These are phyloP conservation scores for Zoysia matrella DNA, from an alignment of 202 grass and related monocot genomes.

Conservation along the genomic window DNA sequence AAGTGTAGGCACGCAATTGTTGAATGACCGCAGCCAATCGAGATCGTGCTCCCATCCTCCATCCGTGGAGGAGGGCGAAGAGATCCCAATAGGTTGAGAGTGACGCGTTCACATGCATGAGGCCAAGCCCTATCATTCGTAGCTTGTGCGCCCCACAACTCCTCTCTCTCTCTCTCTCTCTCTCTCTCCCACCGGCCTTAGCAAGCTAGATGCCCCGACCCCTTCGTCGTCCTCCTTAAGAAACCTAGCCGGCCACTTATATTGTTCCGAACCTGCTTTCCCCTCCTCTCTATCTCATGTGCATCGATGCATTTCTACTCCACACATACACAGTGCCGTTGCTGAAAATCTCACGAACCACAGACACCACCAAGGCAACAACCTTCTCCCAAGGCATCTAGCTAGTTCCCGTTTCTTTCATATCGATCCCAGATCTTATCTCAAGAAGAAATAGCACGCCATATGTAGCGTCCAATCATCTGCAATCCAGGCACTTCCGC, in stretches of 20 bases:
- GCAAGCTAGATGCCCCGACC: conserved; percentile 25
- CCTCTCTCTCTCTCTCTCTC: conserved; percentile 6
- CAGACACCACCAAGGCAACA: conserved; percentile 39
- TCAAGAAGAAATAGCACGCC: not conserved
- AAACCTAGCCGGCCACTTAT: not conserved
- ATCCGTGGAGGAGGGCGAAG: conserved; percentile 34
- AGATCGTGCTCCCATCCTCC: not conserved
- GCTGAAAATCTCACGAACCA: conserved; percentile 24
- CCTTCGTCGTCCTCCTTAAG: conserved; percentile 45
- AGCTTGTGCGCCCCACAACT: conserved; percentile 4
- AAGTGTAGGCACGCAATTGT: conserved; percentile 32
- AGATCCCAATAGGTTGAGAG: conserved; percentile 2
- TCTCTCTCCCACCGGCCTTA: not conserved
- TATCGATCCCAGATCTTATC: conserved; percentile 8
- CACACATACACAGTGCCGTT: conserved; percentile 20
- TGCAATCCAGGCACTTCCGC: not conserved
- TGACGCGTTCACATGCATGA: conserved; percentile 39
- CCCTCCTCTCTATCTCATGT: conserved; percentile 24
- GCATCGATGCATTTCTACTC: conserved; percentile 27
- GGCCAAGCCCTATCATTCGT: conserved; percentile 49
- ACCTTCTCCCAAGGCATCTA: not conserved
- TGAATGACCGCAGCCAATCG: not conserved
- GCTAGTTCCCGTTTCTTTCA: conserved; percentile 23
- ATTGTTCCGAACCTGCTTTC: conserved; percentile 40
- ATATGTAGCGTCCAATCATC: conserved; percentile 26